These are phyloP conservation scores for Cadophora sp. DNA, from an alignment of 2,329 filamentous ascomycete species.

Conservation along the genomic window DNA sequence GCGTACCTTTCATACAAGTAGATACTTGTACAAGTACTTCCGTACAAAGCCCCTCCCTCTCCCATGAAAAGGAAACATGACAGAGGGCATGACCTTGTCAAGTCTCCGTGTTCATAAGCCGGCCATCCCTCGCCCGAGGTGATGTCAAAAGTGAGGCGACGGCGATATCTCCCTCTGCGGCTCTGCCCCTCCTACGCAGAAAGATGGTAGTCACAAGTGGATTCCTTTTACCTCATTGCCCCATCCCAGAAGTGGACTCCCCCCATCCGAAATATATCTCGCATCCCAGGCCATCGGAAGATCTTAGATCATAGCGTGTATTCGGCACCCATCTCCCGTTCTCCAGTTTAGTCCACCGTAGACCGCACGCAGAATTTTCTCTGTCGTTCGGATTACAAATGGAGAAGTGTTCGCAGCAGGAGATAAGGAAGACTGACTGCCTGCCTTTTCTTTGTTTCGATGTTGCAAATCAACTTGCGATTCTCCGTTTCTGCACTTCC, in stretches of 20 bases:
- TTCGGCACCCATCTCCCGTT: slow-evolving; percentile 6
- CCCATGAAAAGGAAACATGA: no score
- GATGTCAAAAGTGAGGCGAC: neutral
- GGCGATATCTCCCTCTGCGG: neutral
- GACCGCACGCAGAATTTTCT: neutral
- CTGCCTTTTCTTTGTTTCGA: no score
- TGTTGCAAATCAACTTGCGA: no score
- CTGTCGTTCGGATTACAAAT: no score
- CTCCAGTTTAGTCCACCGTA: neutral
- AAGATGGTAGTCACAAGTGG: neutral
- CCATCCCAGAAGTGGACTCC: neutral
- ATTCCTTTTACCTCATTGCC: slow-evolving; percentile 12
- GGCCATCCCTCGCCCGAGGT: neutral
- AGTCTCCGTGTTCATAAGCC: neutral
- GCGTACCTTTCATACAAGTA: neutral
- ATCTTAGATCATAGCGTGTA: slow-evolving; percentile 14
- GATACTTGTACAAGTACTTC: no score
- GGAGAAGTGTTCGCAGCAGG: neutral
- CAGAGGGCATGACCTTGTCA: no score
- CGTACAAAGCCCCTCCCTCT: no score
- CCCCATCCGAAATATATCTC: neutral
- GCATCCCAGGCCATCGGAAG: slow-evolving; percentile 6
- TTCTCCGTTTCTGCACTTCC: no score
- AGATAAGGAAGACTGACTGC: neutral
- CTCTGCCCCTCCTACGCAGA: neutral